phyloP scores from a whole-genome alignment of 306 rosid genomes.

The Potentilla sterilis region DNA sequence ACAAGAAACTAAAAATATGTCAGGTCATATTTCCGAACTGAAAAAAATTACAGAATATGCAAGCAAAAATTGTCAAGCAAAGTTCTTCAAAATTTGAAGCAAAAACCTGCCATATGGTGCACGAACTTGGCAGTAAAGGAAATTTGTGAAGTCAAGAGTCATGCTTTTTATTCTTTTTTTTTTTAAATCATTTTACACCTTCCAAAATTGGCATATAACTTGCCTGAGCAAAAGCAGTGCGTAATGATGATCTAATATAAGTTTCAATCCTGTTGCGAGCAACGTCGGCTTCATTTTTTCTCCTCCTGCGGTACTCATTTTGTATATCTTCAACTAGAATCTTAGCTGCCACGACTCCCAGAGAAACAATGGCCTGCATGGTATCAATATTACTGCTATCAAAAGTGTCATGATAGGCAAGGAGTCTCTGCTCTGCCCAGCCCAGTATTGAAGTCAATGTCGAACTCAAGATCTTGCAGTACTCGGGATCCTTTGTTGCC shows the following conservation, averaged over 20 bases:
- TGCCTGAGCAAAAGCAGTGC: conserved; percentile 99
- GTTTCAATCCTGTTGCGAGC: conserved; percentile 91
- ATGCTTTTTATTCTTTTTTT: background rate
- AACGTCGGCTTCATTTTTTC: conserved; percentile 82
- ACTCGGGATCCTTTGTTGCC: conserved; percentile 77
- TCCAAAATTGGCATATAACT: conserved; percentile 30
- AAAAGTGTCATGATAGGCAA: conserved; percentile 97
- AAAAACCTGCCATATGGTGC: background rate
- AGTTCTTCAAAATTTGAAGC: too few relatives aligned
- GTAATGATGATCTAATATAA: conserved; percentile 89
- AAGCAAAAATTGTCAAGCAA: background rate
- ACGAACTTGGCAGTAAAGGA: too few relatives aligned
- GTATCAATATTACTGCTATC: conserved; percentile 70
- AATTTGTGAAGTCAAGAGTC: background rate
- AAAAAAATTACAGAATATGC: background rate
- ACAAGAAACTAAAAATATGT: conserved; percentile 30
- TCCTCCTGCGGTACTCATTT: conserved; percentile 87
- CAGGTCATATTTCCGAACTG: conserved; percentile 19
- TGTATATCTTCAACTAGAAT: conserved; percentile 92
- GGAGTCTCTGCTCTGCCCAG: conserved; percentile 98
- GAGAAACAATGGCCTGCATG: conserved; percentile 89
- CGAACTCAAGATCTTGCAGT: conserved; percentile 78
- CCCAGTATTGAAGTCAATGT: conserved; percentile 87
- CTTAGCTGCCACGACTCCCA: conserved; percentile 91
- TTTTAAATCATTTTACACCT: background rate